Conservation (phyloP, 176 grass and related monocot genomes). For the Triticum timopheevii region DNA sequence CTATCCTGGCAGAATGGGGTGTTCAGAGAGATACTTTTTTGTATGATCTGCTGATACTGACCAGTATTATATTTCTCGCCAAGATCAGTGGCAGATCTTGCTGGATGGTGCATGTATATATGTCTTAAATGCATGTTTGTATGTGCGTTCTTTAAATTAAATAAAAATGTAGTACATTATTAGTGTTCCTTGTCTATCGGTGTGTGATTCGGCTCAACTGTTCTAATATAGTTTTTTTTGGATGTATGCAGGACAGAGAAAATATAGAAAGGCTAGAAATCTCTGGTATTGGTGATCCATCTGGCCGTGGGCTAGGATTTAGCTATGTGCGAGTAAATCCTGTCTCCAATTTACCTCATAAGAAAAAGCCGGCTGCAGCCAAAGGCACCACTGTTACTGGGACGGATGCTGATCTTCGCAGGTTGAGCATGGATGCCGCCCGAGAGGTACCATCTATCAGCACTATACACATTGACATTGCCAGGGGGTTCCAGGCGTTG, state of each 20-base stretch:
- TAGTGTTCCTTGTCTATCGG: not conserved
- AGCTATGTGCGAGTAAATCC: constrained; percentile 84
- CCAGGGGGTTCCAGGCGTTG: not conserved
- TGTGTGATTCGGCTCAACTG: not conserved
- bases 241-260: constrained; percentile 63
- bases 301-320: constrained; percentile 92
- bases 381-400: constrained; percentile 91
- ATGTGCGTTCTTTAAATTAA: not conserved
- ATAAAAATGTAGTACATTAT: not conserved
- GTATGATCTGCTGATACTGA: not conserved
- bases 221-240: constrained; percentile 24
- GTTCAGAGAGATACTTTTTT: not conserved
- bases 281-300: constrained; percentile 88
- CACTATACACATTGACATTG: not conserved
- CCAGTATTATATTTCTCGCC: not conserved
- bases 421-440: constrained; percentile 99
- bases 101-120: not conserved
- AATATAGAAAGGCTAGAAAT: constrained; percentile 97
- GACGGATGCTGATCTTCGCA: constrained; percentile 97
- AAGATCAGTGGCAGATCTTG: not conserved
- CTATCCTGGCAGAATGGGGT: not conserved
- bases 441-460: constrained; percentile 69
- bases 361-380: constrained; percentile 85
- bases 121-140: not conserved
- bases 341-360: constrained; percentile 60